Evolutionary conservation across 257 asterid species (phyloP), one percentile per base, ranked within the genome.

Genomic region (Solanum peruvianum): DNA sequence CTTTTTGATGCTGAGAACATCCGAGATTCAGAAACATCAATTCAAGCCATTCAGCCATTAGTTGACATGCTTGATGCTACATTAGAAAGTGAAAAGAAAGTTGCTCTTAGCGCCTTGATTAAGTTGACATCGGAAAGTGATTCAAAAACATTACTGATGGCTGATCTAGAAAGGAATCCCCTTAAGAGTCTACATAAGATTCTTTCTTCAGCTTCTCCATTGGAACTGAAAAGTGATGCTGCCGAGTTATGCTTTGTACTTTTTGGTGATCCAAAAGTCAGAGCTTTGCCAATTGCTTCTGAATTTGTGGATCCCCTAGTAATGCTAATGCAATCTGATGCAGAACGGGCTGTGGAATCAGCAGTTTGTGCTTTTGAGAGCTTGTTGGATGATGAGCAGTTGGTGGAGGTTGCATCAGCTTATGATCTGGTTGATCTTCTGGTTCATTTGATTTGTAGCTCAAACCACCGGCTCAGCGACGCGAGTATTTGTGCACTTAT

Each of bases 21-120:
- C 82, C 91, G 98, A 89, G 91, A 92, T 87, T 95, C 93, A 87
- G 99, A 96, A 90, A 90, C 92, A 45, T 92, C 98, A 20, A 62
- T 86, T 56, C 97, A 96, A 73, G 99, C 99, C 71, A 88, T 93
- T 88, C 98, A 94, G 89, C 99, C 98, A 85, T 91, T 96, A 89
- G 92, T 92, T 41, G 95, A 93, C 78, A 94, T 96, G 98, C 95
- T 96, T 23, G 91, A 92, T 88, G 69, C 96, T 80, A 85, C 92
- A 87, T 90, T 89, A 18, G 94, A 89, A 86, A 84, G 90, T 47
- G 99, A 96, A 88, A 98, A 92, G 87, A 88, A 75, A 84, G 95
- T 91, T 88, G 95, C 99, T 82, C 91, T 96, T 88, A 89, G 92
- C 87, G 95, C 98, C 71, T 90, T 96, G 91, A 69, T 92, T 76